Evolutionary conservation across 495 filamentous ascomycete species (phyloP), one percentile per base, ranked within the genome.

Genomic region (Terfezia boudieri): DNA sequence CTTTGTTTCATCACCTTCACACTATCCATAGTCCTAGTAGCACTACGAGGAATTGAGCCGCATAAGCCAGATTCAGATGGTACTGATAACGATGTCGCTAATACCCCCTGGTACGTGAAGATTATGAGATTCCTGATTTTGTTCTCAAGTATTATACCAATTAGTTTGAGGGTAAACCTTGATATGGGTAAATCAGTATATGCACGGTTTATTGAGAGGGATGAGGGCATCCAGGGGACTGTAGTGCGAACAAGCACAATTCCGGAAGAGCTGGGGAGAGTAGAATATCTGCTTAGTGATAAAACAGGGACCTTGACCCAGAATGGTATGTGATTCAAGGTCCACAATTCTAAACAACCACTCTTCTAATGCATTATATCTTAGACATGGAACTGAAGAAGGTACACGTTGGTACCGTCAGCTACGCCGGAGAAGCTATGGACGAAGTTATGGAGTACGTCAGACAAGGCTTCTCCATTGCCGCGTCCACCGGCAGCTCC

Each of bases 91-190:
- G 23, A 32, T 51, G 12, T 22, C 16, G 12, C 22, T 7, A 23
- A n/a, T 51, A 32, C n/a, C n/a, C 37, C 52, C 12, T 99, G 92
- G 92, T 96, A 95, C 65, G 74, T 96, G 51, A 83, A 90, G 51
- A 92, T 96, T 59, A 86, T 90, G 74, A 80, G 86, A 41, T 99
- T 95, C 67, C 69, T 99, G 52, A 90, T 99, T 55, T 73, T 99
- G n/a, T 99, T 95, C 71, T 94, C 88, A 8, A 95, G 88, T 1
- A 96, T 99, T 64, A 90, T 99, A 49, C 92, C 92, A 8, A 94
- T 99, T 70, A 92, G 84, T 66, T 73, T 99, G 54, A 78, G 90
- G 14, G 90, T 99, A 53, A 99, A 99, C 58, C 69, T 99, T 26
- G 90, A 99, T 59, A 83, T 99, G 77, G 90, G 88, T 9, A 99